phyloP scores from a whole-genome alignment of 1,139 yeast species.

The Geotrichum aggregatum region DNA sequence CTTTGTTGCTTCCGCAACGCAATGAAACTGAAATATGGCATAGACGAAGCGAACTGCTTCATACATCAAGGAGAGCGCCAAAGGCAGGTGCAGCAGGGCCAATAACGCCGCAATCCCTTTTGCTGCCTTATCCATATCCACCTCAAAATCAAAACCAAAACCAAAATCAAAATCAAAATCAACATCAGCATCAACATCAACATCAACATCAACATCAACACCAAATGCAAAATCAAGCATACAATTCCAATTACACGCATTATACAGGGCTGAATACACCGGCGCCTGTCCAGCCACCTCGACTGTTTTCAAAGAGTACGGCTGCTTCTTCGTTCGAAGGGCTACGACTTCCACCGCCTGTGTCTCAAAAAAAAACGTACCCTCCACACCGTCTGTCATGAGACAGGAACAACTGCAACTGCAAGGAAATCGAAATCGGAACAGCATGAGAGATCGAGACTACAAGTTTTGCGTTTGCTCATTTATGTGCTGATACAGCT shows the following conservation, averaged over 20 bases:
- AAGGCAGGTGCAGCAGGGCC: not conserved
- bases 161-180: constrained; percentile 10
- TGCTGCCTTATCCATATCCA: not conserved
- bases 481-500: too few relatives aligned
- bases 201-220: constrained; percentile 7
- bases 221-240: constrained; percentile 1
- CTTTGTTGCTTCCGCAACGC: constrained; percentile 65
- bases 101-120: not conserved
- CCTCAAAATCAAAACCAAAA: constrained; percentile 2
- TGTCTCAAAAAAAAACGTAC: constrained; percentile 6
- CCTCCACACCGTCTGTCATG: not conserved
- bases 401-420: too few relatives aligned
- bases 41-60: constrained; percentile 15
- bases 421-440: too few relatives aligned
- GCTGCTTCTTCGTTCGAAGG: constrained; percentile 18
- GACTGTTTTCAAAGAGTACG: constrained; percentile 8
- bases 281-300: constrained; percentile 10
- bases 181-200: constrained; percentile 7
- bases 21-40: constrained; percentile 21
- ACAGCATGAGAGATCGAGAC: too few relatives aligned
- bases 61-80: not conserved
- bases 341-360: constrained; percentile 18
- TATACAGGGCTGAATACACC: constrained; percentile 4
- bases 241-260: constrained; percentile 3
- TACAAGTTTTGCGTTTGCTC: too few relatives aligned